A percentile compares a stretch with the other conserved stretches of the same genome.
Conservation (phyloP, 179 eudicot species). For the Patellifolia procumbens region DNA sequence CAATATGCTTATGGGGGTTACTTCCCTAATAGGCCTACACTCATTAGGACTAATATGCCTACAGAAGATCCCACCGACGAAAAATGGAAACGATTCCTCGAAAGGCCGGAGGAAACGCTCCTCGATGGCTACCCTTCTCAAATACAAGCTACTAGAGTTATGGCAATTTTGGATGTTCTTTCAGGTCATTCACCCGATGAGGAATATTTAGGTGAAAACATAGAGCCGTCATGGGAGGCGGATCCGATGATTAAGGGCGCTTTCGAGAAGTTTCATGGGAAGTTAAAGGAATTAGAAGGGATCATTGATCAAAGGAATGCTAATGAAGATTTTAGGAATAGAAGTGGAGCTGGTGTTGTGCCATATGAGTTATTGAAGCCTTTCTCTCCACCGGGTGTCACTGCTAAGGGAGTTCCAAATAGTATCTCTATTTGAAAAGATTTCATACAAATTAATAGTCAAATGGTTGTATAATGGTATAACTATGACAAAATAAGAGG, state of each 20-base stretch:
- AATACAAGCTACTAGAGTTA: conserved; percentile 52
- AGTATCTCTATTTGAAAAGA: conserved; percentile 65
- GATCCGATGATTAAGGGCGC: conserved; percentile 45
- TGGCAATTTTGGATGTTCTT: conserved; percentile 59
- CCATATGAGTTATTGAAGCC: conserved; percentile 74
- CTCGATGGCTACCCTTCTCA: conserved; percentile 56
- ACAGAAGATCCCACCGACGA: conserved; percentile 47
- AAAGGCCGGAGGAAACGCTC: conserved; percentile 43
- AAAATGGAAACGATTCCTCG: conserved; percentile 37
- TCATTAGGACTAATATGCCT: conserved; percentile 58
- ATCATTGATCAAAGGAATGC: conserved; percentile 58
- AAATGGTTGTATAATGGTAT: no score
- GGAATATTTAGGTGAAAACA: neutral
- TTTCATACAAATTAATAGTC: no score
- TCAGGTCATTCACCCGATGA: conserved; percentile 58
- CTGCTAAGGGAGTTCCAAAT: conserved; percentile 64
- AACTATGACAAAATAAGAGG: no score
- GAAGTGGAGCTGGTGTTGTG: conserved; percentile 61
- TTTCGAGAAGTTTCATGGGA: conserved; percentile 51
- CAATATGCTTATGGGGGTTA: conserved; percentile 65
- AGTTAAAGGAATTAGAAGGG: conserved; percentile 54
- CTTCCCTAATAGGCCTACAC: conserved; percentile 65
- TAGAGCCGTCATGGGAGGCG: conserved; percentile 46
- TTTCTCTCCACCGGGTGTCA: conserved; percentile 57
- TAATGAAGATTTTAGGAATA: conserved; percentile 14